These are phyloP conservation scores for Penicillium sp. DNA, from an alignment of 2,329 filamentous ascomycete genomes.

Conservation along the genomic window DNA sequence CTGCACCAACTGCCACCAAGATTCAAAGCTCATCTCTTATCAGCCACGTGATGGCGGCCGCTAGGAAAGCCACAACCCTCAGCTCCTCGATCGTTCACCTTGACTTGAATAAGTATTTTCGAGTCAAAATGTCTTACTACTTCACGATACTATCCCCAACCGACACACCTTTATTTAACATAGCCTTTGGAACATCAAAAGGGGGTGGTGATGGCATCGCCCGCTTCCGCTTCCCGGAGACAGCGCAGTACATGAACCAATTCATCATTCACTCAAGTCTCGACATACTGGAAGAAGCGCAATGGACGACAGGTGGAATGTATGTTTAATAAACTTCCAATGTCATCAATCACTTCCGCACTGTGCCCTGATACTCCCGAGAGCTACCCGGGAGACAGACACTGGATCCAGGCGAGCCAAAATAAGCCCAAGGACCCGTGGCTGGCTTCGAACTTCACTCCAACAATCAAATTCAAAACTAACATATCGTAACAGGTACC, in stretches of 20 bases:
- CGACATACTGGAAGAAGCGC: conserved; percentile 92
- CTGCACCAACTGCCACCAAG: no score
- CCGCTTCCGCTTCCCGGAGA: conserved; percentile 82
- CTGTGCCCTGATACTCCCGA: not conserved
- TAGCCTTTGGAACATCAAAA: conserved; percentile 96
- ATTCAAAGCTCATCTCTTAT: conserved; percentile 13
- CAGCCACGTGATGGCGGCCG: conserved; percentile 15
- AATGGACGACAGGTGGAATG: conserved; percentile 86
- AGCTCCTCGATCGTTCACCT: conserved; percentile 5
- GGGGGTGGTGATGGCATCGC: conserved; percentile 89
- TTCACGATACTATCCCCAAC: conserved; percentile 94
- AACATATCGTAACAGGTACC: conserved; percentile 61
- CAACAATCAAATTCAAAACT: not conserved
- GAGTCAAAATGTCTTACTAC: conserved; percentile 83
- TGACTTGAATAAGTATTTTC: conserved; percentile 4
- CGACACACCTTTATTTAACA: conserved; percentile 93
- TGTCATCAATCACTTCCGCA: no score
- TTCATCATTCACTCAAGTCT: conserved; percentile 93
- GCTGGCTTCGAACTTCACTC: not conserved
- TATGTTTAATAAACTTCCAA: conserved; percentile 41
- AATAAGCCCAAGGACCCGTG: not conserved
- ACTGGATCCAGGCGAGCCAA: not conserved
- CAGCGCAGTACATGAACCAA: conserved; percentile 90
- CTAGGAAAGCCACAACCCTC: conserved; percentile 7
- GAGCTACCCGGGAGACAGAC: not conserved